These are phyloP conservation scores for Pythium monospermum DNA, from an alignment of 352 stramenopile genomes.

Conservation along the genomic window DNA sequence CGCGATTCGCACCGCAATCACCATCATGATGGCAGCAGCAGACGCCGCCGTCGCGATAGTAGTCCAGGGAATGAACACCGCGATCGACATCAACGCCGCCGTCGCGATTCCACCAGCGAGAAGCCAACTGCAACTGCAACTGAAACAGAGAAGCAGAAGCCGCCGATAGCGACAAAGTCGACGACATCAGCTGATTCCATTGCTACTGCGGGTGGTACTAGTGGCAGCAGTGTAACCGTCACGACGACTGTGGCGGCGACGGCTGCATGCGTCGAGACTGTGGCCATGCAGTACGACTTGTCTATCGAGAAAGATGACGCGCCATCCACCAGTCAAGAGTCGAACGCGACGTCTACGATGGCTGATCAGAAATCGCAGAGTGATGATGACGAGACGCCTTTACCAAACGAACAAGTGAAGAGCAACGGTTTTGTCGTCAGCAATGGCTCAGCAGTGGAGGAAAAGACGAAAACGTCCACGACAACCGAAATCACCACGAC, in stretches of 20 bases:
- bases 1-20: not conserved
- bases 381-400: constrained; percentile 4
- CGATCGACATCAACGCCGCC: not conserved
- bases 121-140: not conserved
- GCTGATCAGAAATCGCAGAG: constrained; percentile 9
- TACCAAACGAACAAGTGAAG: not conserved
- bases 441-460: not conserved
- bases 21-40: not conserved
- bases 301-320: constrained; percentile 6
- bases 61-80: not conserved
- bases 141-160: not conserved
- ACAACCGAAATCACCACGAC: not conserved
- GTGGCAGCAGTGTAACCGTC: too few species aligned
- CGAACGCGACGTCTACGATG: constrained; percentile 7
- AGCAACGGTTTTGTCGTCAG: too few species aligned
- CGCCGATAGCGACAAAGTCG: too few species aligned
- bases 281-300: too few species aligned
- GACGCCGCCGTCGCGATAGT: not conserved
- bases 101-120: not conserved
- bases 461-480: not conserved
- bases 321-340: constrained; percentile 16
- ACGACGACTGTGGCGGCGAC: too few species aligned
- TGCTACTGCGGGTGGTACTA: too few species aligned
- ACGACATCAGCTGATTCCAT: too few species aligned
- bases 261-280: too few species aligned